Conservation (phyloP, 371 early-diverging fungal species). For the Mortierella sp. region DNA sequence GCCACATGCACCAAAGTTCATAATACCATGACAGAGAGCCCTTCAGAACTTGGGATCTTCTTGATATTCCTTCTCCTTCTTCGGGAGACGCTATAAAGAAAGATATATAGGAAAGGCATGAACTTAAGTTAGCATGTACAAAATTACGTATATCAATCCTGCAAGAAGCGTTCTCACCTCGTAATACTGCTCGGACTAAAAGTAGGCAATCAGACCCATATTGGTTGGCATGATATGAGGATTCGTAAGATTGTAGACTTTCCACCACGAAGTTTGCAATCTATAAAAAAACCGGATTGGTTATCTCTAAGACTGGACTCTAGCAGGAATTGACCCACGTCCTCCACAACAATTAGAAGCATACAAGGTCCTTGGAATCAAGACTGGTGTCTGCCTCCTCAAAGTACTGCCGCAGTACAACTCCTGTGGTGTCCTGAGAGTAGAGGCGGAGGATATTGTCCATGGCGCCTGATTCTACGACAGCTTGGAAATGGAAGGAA, state of each 20-base stretch:
- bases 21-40: constrained; percentile 58
- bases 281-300: constrained; percentile 1
- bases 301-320: too few species aligned
- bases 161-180: constrained; percentile 42
- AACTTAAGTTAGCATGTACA: too few species aligned
- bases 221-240: background rate
- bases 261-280: constrained; percentile 32
- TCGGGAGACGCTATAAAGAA: constrained; percentile 58
- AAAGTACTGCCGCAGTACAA: constrained; percentile 23
- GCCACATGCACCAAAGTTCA: too few species aligned
- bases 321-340: background rate
- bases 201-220: constrained; percentile 58
- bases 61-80: constrained; percentile 29
- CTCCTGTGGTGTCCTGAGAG: constrained; percentile 38
- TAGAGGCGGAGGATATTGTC: constrained; percentile 38
- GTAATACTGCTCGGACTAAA: constrained; percentile 57
- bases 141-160: background rate
- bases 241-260: constrained; percentile 10
- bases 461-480: constrained; percentile 21
- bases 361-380: constrained; percentile 28
- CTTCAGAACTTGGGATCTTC: constrained; percentile 54
- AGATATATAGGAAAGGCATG: too few species aligned
- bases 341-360: background rate
- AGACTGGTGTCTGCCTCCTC: constrained; percentile 25
- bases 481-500: background rate